Evolutionary conservation across 2,329 filamentous ascomycete species (phyloP), one percentile per base, ranked within the genome.

Genomic region (Nannizzia gypsea): DNA sequence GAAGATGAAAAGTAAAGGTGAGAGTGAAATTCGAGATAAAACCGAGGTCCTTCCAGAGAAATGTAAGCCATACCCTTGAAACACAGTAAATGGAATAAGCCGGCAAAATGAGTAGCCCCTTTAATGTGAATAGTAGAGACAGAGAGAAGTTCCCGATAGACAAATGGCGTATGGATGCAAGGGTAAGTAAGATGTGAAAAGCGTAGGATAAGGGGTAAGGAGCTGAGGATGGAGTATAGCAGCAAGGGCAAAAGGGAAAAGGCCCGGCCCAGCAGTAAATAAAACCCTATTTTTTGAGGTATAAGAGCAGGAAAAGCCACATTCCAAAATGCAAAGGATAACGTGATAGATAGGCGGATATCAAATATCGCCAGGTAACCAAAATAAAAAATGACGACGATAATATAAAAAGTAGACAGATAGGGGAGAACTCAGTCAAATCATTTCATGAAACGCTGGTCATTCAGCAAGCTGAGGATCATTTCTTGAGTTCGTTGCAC

Each of bases 401-500:
- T 9, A 11, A 36, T 13, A 36, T 36, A 36, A 13, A 36, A 36
- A 36, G 9, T 13, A 3, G 9, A 8, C n/a, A n/a, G n/a, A 36
- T 36, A 36, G 31, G 1, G 9, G 2, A 11, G 9, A 36, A 36
- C 31, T 24, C 48, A 28, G 13, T 15, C 48, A 20, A 28, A 52
- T 52, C 48, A 52, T 24, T 52, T 52, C 48, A 52, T 52, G 11
- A 52, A 31, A 13, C 48, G 48, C 48, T 26, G 48, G 13, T 52
- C 48, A 17, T 52, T 52, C 17, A 52, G 24, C 48, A 52, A 15
- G 24, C 73, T 70, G 48, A 75, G 61, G 59, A 75, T 75, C 68
- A 74, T 69, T 40, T 74, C 69, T 60, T 75, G 73, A 3, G 72
- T 73, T 60, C 69, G 64, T 63, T 75, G 72, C 54, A 75, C 66